Base-by-base conservation (phyloP, 2,329 filamentous ascomycete genomes). In the Fusarium dlaminii region DNA sequence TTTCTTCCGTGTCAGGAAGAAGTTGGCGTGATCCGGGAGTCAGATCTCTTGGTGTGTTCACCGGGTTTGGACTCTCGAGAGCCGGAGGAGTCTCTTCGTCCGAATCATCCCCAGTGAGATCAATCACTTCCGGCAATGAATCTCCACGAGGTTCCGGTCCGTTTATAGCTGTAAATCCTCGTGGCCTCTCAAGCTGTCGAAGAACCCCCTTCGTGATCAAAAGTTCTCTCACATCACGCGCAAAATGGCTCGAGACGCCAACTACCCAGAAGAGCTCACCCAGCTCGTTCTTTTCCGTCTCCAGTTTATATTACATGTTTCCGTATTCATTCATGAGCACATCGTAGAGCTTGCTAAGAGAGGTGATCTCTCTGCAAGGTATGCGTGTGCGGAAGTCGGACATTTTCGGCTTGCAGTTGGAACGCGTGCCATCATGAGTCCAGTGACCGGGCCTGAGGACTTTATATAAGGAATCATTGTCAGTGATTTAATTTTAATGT, bases 61-160 rank as follows among this genome's bases (percentile, higher is more conserved):
- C 10, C 1, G 20, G 6, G 18, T 5, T 13, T 12, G 13, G 3
- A 15, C 3, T 27, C 18, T 12, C 18, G 14, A 17, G 32, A 18
- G 20, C 34, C 20, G 3, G 51, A 2, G 9, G 20, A 3, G 51
- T n/a, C 24, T 55, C 32, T 1, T 18, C 34, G 13, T 55, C 34
- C 7, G 34, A 4, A 29, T 39, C 51, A 40, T 55, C 20, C 11
- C 15, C 20, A 29, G 51, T 55, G 24, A 55, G 51, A 55, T 40
- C 51, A n/a, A 55, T 3, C 4, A 39, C 51, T 17, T 55, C 20
- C 29, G 24, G 6, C 24, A 29, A 2, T n/a, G 11, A 18, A 3
- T n/a, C 6, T 13, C 24, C 24, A 8, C 17, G 10, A 1, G 1
- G 0, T 6, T n/a, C 4, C 6, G 11, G 1, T 1, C 8, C 18